Conservation (phyloP, 768 basidiomycete species). For the Tricholoma matsutake region DNA sequence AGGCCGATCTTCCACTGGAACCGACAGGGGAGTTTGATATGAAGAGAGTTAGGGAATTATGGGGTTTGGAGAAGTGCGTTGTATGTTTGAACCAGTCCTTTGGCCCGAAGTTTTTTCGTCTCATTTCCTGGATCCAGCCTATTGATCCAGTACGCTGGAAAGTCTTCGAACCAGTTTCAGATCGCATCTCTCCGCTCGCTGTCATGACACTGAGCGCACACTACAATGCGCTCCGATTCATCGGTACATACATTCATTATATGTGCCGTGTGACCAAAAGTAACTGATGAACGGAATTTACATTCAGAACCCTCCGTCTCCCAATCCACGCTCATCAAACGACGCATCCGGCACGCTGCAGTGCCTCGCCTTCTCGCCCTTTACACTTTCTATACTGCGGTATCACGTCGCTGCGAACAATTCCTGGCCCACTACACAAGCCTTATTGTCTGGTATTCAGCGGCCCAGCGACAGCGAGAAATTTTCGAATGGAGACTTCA, state of each 20-base stretch:
- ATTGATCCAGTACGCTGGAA: slow-evolving; percentile 17
- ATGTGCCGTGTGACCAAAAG: background rate
- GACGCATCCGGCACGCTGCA: background rate
- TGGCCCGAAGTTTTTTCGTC: background rate
- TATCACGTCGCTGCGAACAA: background rate
- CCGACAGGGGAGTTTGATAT: slow-evolving; percentile 17
- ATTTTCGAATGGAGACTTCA: background rate
- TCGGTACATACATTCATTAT: slow-evolving; percentile 6
- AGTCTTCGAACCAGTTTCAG: slow-evolving; percentile 11
- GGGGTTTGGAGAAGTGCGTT: slow-evolving; percentile 17
- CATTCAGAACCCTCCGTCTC: slow-evolving; percentile 7
- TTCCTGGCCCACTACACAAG: background rate
- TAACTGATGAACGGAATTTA: background rate
- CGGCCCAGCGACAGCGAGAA: background rate
- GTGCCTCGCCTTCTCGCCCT: background rate
- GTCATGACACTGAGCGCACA: slow-evolving; percentile 13
- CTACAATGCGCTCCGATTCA: slow-evolving; percentile 16
- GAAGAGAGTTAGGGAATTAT: slow-evolving; percentile 13
- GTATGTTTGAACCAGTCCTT: slow-evolving; percentile 4
- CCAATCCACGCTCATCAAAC: background rate
- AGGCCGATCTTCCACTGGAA: slow-evolving; percentile 17
- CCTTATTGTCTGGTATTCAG: background rate
- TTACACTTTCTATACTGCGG: background rate
- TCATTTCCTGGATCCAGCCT: slow-evolving; percentile 7
- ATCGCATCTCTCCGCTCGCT: slow-evolving; percentile 15